Evolutionary conservation across 2,329 filamentous ascomycete species (phyloP), one percentile per base, ranked within the genome.

Genomic region (Fragosphaeria purpurea): DNA sequence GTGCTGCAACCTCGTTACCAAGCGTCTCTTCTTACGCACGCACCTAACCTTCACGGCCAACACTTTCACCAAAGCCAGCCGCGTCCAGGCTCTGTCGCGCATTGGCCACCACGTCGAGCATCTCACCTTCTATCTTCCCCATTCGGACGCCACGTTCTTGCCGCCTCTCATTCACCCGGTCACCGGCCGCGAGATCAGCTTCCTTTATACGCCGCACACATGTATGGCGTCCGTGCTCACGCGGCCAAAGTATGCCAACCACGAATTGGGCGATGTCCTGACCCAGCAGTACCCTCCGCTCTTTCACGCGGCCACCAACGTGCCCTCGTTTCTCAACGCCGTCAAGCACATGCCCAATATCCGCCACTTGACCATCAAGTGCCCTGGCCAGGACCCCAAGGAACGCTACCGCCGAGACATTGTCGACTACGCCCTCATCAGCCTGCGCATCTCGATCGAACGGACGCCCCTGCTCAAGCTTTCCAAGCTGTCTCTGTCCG

Each of bases 361-460:
- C 59, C 73, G 79, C 44, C 86, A 91, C 63, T 72, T 95, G 53
- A 84, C 79, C 46, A 77, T 95, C 62, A 82, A 80, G 54, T 93
- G 87, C 58, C 86, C 86, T 5, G 84, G 81, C 39, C 85, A 89
- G 64, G 73, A 82, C 53, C 71, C 80, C 12, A 70, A 75, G 39
- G 82, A 88, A 63, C 75, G 84, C 43, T 88, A 89, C 62, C 78
- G 88, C 39, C 79, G 87, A 45, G 83, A 82, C 64, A 81, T 84
- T 46, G 86, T 95, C 53, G 89, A 95, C 72, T 95, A 93, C 62
- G 88, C 88, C 4, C 80, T 95, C 54, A 88, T 94, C 63, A 93
- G 87, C 56, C 70, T 95, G 50, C 84, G 88, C 56, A 88, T 95
- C 56, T 85, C 89, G 10, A 69, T 94, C 34, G 89, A 95, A 69